Evolutionary conservation across 2,329 filamentous ascomycete genomes (phyloP), one percentile per base, ranked within the genome.

Genomic region (Nigrospora osmanthi): DNA sequence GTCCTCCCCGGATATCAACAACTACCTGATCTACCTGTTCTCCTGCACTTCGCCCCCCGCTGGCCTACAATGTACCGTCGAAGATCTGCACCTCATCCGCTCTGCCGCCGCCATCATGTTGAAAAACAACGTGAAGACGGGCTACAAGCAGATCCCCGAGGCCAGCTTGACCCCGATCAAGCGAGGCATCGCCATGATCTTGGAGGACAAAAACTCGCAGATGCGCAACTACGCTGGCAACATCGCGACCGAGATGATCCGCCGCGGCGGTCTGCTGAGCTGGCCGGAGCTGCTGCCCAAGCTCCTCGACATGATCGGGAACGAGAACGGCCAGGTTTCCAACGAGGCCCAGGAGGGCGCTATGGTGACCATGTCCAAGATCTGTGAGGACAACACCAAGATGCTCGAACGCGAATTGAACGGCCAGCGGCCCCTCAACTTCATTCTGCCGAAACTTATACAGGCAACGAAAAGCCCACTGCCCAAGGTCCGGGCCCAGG

Each of bases 331-430:
- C 35, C 80, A 84, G 50, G 71, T 82, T 17, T 72, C 87, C 7
- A 69, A 76, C 37, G 78, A 87, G 58, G 83, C 85, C 12, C 89
- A 96, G 61, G 91, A 98, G 63, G 90, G 90, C 49, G 90, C 89
- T 54, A 95, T 97, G 86, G 81, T 87, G 40, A 90, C 93, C 40
- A 74, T 98, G 65, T 73, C 85, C 62, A 97, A 97, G 72, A 90
- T 98, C 49, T 98, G 93, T 67, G 93, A 98, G 67, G 93, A 98
- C 68, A 96, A 95, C 68, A 83, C 81, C 58, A 89, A 86, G 61
- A 75, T 88, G 47, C 72, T 98, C 44, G 89, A 95, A 66, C 83
- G 84, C 56, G 88, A 95, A 52, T 88, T 95, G 62, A 83, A 89
- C 59, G 89, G 89, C 49, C 85, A 96, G 65, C 79, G 89, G 46